phyloP scores from a whole-genome alignment of 2,329 filamentous ascomycete species.

The Ambrosiella beaveri region DNA sequence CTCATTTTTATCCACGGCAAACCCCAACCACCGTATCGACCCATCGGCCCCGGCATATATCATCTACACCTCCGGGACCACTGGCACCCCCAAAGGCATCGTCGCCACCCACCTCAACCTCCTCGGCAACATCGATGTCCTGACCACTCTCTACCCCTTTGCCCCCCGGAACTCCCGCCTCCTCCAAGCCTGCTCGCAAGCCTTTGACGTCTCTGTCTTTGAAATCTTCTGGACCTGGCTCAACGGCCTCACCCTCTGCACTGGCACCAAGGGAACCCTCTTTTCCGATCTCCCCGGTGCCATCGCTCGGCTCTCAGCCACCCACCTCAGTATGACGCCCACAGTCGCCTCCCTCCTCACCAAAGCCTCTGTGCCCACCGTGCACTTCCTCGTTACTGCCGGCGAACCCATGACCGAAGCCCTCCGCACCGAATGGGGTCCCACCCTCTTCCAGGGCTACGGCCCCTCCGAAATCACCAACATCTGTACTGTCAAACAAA shows the following conservation, averaged over 20 bases:
- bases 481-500: conserved; percentile 59
- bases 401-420: conserved; percentile 63
- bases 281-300: conserved; percentile 54
- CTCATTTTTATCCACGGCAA: conserved; percentile 14
- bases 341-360: conserved; percentile 65
- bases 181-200: conserved; percentile 68
- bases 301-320: conserved; percentile 47
- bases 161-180: conserved; percentile 33
- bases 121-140: conserved; percentile 52
- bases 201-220: conserved; percentile 77
- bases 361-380: conserved; percentile 48
- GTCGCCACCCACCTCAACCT: conserved; percentile 61
- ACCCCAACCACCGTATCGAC: conserved; percentile 24
- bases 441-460: conserved; percentile 61
- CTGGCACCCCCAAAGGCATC: conserved; percentile 64
- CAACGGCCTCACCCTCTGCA: conserved; percentile 61
- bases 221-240: conserved; percentile 80
- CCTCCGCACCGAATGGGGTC: conserved; percentile 51
- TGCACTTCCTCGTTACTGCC: conserved; percentile 62
- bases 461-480: conserved; percentile 78
- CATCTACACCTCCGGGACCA: conserved; percentile 72
- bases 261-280: conserved; percentile 54
- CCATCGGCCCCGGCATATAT: conserved; percentile 49
- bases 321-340: conserved; percentile 71
- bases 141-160: conserved; percentile 49